These are phyloP conservation scores for Staphylotrichum longicolle DNA, from an alignment of 495 filamentous ascomycete genomes.

Conservation along the genomic window DNA sequence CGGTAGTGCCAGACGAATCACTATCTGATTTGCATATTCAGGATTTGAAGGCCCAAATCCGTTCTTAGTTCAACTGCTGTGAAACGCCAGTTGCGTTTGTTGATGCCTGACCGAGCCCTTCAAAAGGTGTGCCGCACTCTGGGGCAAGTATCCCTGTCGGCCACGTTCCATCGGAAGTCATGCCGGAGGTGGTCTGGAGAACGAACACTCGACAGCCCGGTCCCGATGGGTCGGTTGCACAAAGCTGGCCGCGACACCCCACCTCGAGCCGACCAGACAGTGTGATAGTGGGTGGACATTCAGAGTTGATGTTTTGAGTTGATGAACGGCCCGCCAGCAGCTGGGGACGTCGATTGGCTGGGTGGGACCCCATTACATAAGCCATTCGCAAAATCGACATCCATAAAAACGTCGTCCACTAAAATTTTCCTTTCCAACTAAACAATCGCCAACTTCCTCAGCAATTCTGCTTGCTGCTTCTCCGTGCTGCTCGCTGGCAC, in stretches of 20 bases:
- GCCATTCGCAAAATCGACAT: not conserved
- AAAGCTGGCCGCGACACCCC: not conserved
- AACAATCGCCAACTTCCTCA: not conserved
- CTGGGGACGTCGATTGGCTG: not conserved
- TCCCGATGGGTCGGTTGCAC: conserved; percentile 6
- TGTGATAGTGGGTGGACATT: not conserved
- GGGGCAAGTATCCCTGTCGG: no score
- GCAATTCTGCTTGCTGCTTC: not conserved
- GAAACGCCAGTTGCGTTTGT: no score
- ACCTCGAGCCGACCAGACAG: no score
- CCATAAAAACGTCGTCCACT: not conserved
- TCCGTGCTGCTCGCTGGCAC: not conserved
- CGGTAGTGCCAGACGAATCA: no score
- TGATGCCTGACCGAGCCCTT: no score
- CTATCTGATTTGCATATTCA: no score
- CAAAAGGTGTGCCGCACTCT: no score
- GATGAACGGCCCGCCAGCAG: not conserved
- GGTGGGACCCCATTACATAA: conserved; percentile 6
- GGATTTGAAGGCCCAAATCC: no score
- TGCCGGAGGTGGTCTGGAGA: not conserved
- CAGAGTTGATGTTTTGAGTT: no score
- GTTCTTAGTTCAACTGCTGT: no score
- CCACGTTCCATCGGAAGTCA: not conserved
- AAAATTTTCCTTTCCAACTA: conserved; percentile 7
- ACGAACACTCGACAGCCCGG: not conserved